Evolutionary conservation across 2,329 filamentous ascomycete genomes (phyloP), one percentile per base, ranked within the genome.

Genomic region (Colletotrichum magnum): DNA sequence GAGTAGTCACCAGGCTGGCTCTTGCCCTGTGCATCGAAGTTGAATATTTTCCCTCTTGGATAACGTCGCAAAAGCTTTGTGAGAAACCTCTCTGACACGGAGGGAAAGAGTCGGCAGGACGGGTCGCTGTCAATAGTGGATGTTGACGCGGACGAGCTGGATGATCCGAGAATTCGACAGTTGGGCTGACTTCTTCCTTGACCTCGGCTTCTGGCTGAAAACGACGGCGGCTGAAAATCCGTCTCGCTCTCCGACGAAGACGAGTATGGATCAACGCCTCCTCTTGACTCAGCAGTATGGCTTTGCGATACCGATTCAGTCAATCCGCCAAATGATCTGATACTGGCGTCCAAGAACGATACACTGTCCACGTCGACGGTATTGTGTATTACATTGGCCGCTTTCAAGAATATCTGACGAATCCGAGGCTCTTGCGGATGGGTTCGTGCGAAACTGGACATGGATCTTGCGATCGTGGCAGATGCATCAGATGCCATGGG

Each of bases 11-110:
- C 75, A 0, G 75, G 73, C 3, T 78, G 77, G 0, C 82, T 58
- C 10, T 78, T 74, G 0, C 83, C 84, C 12, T 79, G 73, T 4
- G 76, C 76, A 15, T 80, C 81, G 36, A 83, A 84, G 57, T 81
- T 82, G 69, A 85, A 87, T 1, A 86, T 78, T 58, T 81, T 81
- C 0, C 86, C 86, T 9, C 77, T 74, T 0, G 85, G 85, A 64
- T 87, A 83, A 1, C 81, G 77, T 13, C 79, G 79, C 1, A 87
- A 73, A 6, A 87, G 78, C 2, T 76, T 76, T 0, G 77, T 73
- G 2, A 87, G 74, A 13, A 84, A 79, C 5, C 71, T 76, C 57
- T 85, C 81, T 0, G 81, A 77, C 1, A 86, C 64, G 2, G 72
- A 71, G 12, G 73, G 66, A 4, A 73, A 63, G 10, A 73, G 64